These are phyloP conservation scores for Alternaria angustiovoidea DNA, from an alignment of 2,329 filamentous ascomycete species.

Conservation along the genomic window DNA sequence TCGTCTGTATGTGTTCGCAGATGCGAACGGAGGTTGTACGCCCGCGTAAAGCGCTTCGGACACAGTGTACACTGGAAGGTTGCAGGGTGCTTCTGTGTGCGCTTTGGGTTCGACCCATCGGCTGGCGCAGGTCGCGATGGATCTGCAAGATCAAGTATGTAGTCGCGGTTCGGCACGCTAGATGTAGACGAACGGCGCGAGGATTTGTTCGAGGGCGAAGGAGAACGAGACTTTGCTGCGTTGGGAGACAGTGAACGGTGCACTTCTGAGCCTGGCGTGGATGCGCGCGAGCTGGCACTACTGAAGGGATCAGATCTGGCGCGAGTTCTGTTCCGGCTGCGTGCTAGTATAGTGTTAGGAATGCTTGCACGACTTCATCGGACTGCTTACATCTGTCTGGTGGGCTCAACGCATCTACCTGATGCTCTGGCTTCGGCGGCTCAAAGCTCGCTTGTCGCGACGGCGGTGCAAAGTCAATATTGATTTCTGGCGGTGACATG, in stretches of 20 bases:
- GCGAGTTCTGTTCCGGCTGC: conserved; percentile 63
- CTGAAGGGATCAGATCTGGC: conserved; percentile 69
- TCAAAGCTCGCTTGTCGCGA: conserved; percentile 72
- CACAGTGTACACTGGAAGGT: conserved; percentile 95
- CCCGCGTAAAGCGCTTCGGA: conserved; percentile 93
- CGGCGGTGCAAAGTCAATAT: conserved; percentile 88
- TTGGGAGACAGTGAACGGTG: conserved; percentile 55
- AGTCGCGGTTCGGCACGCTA: conserved; percentile 67
- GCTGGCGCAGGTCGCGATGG: conserved; percentile 75
- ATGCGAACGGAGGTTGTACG: conserved; percentile 96
- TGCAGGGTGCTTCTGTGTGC: conserved; percentile 96
- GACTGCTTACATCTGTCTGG: conserved; percentile 68
- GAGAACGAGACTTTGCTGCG: conserved; percentile 55
- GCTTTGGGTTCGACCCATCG: conserved; percentile 65
- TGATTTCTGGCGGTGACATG: conserved; percentile 93
- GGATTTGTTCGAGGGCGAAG: conserved; percentile 58
- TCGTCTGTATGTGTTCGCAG: conserved; percentile 96
- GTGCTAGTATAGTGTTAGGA: conserved; percentile 51
- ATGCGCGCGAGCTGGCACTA: conserved; percentile 56
- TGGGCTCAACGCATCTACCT: conserved; percentile 80
- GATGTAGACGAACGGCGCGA: conserved; percentile 61
- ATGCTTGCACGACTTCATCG: conserved; percentile 23
- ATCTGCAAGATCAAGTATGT: conserved; percentile 91
- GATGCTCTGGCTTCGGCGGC: conserved; percentile 68
- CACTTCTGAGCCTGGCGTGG: conserved; percentile 51